These are phyloP conservation scores for Teratosphaeria epicoccoides DNA, from an alignment of 2,329 filamentous ascomycete genomes.

Conservation along the genomic window DNA sequence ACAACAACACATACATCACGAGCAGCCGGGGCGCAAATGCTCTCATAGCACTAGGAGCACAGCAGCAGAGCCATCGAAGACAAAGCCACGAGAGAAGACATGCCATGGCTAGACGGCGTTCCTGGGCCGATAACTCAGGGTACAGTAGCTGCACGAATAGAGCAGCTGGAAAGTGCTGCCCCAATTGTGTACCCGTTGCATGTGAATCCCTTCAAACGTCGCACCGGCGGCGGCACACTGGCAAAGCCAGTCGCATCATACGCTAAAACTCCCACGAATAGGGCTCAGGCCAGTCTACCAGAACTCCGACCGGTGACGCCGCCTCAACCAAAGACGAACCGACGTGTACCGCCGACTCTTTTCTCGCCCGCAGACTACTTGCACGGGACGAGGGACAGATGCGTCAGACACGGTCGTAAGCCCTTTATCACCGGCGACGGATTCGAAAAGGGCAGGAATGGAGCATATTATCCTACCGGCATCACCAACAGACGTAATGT, in stretches of 20 bases:
- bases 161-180: neutral
- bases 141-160: neutral
- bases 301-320: neutral
- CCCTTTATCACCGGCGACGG: slow-evolving; percentile 14
- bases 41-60: neutral
- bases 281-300: neutral
- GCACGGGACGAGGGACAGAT: slow-evolving; percentile 17
- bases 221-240: slow-evolving; percentile 12
- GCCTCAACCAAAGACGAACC: neutral
- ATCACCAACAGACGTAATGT: slow-evolving; percentile 15
- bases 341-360: neutral
- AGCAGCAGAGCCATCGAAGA: neutral
- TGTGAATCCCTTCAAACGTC: slow-evolving; percentile 16
- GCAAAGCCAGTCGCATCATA: neutral
- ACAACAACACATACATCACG: neutral
- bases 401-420: slow-evolving; percentile 23
- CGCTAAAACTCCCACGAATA: neutral
- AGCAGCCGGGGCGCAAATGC: no score
- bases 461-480: slow-evolving; percentile 21
- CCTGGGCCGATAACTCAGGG: neutral
- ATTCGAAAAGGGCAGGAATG: slow-evolving; percentile 18
- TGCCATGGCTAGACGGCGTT: neutral
- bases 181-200: slow-evolving; percentile 21
- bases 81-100: neutral
- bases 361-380: slow-evolving; percentile 9